A percentile compares a stretch with the other conserved stretches of the same genome.
phyloP scores from a whole-genome alignment of 768 basidiomycete genomes.

The Hydnum rufescens region DNA sequence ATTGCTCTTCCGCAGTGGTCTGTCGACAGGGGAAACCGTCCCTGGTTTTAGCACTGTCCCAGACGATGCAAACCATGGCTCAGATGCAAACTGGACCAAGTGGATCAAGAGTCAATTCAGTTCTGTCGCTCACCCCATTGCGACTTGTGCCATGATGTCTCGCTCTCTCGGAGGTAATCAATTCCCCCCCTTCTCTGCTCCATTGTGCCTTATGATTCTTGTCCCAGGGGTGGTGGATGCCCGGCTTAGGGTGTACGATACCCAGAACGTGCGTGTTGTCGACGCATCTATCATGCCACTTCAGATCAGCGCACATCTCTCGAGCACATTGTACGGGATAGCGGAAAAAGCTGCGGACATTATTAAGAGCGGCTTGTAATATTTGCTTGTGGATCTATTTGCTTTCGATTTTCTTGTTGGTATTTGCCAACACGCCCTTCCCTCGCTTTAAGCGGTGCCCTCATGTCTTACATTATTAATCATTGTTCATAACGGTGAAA shows the following conservation, averaged over 20 bases:
- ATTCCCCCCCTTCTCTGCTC: neutral
- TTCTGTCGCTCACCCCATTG: constrained; percentile 31
- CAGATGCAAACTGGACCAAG: constrained; percentile 26
- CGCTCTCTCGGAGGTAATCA: constrained; percentile 16
- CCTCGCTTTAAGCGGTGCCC: too few relatives aligned
- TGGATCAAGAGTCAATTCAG: constrained; percentile 27
- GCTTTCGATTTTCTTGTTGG: too few relatives aligned
- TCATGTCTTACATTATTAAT: too few relatives aligned
- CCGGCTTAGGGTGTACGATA: constrained; percentile 34
- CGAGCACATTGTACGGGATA: constrained; percentile 5
- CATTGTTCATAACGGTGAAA: too few relatives aligned
- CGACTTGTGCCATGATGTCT: constrained; percentile 22
- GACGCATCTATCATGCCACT: constrained; percentile 36
- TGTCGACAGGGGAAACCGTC: constrained; percentile 24
- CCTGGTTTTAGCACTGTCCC: constrained; percentile 27
- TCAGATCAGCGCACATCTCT: constrained; percentile 26
- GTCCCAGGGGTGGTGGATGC: constrained; percentile 35
- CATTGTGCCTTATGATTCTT: neutral
- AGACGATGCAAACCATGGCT: constrained; percentile 23
- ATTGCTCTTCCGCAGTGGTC: constrained; percentile 11
- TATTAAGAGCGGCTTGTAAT: neutral
- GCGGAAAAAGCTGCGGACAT: constrained; percentile 8
- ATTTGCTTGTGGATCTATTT: too few relatives aligned
- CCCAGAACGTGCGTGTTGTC: constrained; percentile 36
- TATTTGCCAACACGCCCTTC: too few relatives aligned